Percentiles rank a stretch among this genome's conserved stretches.
Evolutionary conservation across 179 eudicot species (phyloP).

Genomic region (Carnegiea gigantea): DNA sequence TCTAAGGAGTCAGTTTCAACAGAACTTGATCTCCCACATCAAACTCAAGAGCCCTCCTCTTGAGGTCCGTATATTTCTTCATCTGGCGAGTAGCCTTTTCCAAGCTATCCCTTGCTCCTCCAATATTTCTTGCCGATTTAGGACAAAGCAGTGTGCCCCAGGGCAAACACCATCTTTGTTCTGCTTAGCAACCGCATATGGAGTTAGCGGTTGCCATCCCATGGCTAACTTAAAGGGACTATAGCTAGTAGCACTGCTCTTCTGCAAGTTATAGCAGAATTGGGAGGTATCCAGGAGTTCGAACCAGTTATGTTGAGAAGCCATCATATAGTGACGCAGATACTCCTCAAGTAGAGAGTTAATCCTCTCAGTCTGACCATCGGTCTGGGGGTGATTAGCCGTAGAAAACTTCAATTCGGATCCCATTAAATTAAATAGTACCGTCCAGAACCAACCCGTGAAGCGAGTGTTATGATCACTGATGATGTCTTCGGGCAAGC

Average conservation of each 20-base stretch:
- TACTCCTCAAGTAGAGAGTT: too few relatives aligned
- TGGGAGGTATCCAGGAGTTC: too few relatives aligned
- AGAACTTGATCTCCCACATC: not conserved
- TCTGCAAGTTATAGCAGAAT: too few relatives aligned
- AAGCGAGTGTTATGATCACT: constrained; percentile 15
- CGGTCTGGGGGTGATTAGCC: constrained; percentile 18
- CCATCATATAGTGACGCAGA: too few relatives aligned
- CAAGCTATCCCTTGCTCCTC: not conserved
- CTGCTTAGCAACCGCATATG: too few relatives aligned
- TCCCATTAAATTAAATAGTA: not conserved
- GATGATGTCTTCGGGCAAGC: constrained; percentile 5
- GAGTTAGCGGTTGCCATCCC: too few relatives aligned
- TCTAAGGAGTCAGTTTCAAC: not conserved
- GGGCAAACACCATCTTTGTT: too few relatives aligned
- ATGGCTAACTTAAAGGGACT: too few relatives aligned
- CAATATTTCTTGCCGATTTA: not conserved
- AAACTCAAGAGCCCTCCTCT: constrained; percentile 3
- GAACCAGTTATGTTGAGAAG: too few relatives aligned
- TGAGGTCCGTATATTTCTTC: constrained; percentile 2
- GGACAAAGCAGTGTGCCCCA: not conserved
- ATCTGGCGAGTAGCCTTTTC: not conserved
- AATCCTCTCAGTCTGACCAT: constrained; percentile 18
- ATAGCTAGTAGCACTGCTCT: too few relatives aligned
- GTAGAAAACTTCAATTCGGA: constrained; percentile 17
- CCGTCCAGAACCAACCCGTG: constrained; percentile 15